A percentile compares a stretch with the other conserved stretches of the same genome.
phyloP scores from a whole-genome alignment of 148 eudicot genomes.

The Simmondsia chinensis region DNA sequence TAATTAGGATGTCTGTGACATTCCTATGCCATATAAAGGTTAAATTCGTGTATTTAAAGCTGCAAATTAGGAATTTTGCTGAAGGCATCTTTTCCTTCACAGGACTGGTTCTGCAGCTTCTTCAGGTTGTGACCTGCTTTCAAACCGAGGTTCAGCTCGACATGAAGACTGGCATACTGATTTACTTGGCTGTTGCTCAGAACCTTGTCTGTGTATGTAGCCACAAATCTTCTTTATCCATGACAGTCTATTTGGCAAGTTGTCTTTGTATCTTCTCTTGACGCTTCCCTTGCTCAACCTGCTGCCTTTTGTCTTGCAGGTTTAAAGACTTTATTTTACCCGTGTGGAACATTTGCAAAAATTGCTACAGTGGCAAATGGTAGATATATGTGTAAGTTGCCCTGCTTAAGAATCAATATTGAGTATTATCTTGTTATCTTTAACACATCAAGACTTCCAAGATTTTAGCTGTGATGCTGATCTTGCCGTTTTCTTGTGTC shows the following conservation, averaged over 20 bases:
- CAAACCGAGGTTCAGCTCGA: conserved; percentile 33
- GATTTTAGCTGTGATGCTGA: too few relatives aligned
- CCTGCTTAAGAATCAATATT: too few relatives aligned
- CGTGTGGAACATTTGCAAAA: conserved; percentile 84
- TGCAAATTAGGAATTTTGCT: neutral
- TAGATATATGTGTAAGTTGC: conserved; percentile 79
- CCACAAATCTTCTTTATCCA: too few relatives aligned
- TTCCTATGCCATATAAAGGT: too few relatives aligned
- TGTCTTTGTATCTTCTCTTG: neutral
- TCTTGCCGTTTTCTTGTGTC: too few relatives aligned
- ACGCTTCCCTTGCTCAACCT: neutral
- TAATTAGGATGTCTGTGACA: too few relatives aligned
- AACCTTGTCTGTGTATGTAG: conserved; percentile 82
- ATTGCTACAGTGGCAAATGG: conserved; percentile 67
- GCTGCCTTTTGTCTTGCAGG: conserved; percentile 41
- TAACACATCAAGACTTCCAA: too few relatives aligned
- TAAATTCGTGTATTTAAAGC: too few relatives aligned
- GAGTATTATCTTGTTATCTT: too few relatives aligned
- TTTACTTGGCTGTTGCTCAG: conserved; percentile 92
- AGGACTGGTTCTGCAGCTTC: conserved; percentile 65
- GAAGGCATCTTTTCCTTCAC: conserved; percentile 16
- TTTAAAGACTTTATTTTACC: conserved; percentile 66
- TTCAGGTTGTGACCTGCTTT: conserved; percentile 47
- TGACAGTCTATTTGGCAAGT: too few relatives aligned
- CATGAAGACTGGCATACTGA: conserved; percentile 81